Base-by-base conservation (phyloP, 306 rosid genomes). In the Fragaria vesca region DNA sequence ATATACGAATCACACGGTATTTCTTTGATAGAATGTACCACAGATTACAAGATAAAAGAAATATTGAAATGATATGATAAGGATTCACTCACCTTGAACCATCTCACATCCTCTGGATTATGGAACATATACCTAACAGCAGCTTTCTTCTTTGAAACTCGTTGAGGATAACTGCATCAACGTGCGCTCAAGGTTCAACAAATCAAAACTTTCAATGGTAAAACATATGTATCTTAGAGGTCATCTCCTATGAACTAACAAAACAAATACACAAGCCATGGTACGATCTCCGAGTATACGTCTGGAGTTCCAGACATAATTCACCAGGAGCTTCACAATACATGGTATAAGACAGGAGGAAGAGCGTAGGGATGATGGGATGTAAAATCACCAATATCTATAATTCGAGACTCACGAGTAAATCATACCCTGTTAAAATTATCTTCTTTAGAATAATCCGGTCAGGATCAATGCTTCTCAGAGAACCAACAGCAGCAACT, bases 51-150 rank as follows among this genome's bases (percentile, higher is more conserved):
- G 47, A 77, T 47, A 65, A 60, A 32, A 21, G 71, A 72, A 63
- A 62, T 6, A 5, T 30, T 12, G 11, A 74, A 43, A 77, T 74
- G 21, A 54, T 26, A 6, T 54, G 73, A 45, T 8, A 50, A 55
- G 28, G 58, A 73, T 66, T 67, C 68, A 43, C 87, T 83, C 79
- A 91, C 98, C 98, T 90, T 93, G 82, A 93, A 95, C 99, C 98
- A 95, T 83, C 79, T 91, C 47, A 95, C 97, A 57, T 95, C 99
- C 88, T 95, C 99, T 36, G 99, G 99, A 83, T 84, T 90, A 82
- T 95, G 89, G 69, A 93, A 93, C 98, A 95, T 93, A 45, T 89
- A 91, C 79, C 85, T 91, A 36, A 93, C 98, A 2, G 91, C 78
- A 78, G 97, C 93, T 81, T 93, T 95, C 20, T 89, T 80, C 85